phyloP scores from a whole-genome alignment of 2,329 filamentous ascomycete genomes.

The Trichoderma simmonsii region DNA sequence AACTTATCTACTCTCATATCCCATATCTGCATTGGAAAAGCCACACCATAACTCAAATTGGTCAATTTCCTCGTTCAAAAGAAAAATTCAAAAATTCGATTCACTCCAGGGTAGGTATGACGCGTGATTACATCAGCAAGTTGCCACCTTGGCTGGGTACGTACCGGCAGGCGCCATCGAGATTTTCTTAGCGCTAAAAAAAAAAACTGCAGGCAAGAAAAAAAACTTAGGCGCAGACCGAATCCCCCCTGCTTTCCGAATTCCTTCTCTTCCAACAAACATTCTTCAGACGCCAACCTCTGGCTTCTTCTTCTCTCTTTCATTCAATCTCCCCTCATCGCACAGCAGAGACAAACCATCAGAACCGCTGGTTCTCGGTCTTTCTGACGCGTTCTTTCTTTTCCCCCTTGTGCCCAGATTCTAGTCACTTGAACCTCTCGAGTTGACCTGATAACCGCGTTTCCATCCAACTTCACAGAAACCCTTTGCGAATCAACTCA shows the following conservation, averaged over 20 bases:
- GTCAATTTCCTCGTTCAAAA: background rate
- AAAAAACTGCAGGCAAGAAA: conserved; percentile 23
- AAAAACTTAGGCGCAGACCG: conserved; percentile 22
- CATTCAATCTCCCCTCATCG: conserved; percentile 25
- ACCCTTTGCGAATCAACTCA: conserved; percentile 14
- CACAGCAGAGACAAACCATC: conserved; percentile 11
- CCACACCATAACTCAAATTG: background rate
- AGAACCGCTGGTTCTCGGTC: background rate
- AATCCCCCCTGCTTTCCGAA: conserved; percentile 15
- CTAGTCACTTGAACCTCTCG: background rate
- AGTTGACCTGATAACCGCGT: conserved; percentile 17
- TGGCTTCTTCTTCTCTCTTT: conserved; percentile 22
- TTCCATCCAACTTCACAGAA: background rate
- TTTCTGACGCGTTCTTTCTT: conserved; percentile 14
- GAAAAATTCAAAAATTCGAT: background rate
- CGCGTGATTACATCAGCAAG: conserved; percentile 13
- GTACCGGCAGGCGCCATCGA: conserved; percentile 16
- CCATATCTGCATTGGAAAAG: background rate
- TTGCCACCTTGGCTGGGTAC: conserved; percentile 14
- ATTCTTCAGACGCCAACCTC: conserved; percentile 6
- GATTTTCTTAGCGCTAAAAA: conserved; percentile 23
- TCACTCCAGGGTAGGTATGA: conserved; percentile 3
- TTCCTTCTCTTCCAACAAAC: conserved; percentile 15
- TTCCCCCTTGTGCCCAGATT: background rate
- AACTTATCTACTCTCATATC: background rate